Percentiles rank a stretch among this genome's conserved stretches.
Conservation (phyloP, 129 eudicot species). For the Flaveria linearis region DNA sequence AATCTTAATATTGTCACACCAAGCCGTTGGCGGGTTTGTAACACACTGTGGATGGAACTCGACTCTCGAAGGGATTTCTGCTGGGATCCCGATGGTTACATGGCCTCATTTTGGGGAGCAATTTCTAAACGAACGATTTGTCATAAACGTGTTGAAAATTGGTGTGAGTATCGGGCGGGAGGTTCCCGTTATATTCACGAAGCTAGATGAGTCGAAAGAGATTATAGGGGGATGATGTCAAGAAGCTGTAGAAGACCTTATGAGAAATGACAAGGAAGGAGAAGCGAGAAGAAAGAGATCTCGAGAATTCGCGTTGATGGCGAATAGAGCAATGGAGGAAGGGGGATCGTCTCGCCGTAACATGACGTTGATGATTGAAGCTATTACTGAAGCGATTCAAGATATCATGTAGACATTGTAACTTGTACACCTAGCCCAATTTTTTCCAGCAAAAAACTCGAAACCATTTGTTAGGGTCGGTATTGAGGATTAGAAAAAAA, state of each 20-base stretch:
- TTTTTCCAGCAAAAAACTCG: too few species aligned
- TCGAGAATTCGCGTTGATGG: constrained; percentile 38
- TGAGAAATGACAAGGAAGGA: constrained; percentile 46
- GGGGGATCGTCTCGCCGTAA: constrained; percentile 49
- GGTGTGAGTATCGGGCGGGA: constrained; percentile 51
- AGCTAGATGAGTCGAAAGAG: constrained; percentile 26
- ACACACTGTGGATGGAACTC: constrained; percentile 87
- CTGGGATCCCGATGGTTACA: constrained; percentile 59
- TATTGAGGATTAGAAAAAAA: too few species aligned
- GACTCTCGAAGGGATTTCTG: constrained; percentile 51
- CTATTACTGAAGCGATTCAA: not conserved
- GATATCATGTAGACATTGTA: not conserved
- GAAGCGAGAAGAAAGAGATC: constrained; percentile 45
- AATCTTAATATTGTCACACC: constrained; percentile 49
- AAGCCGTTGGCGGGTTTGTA: constrained; percentile 53
- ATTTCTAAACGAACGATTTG: constrained; percentile 49
- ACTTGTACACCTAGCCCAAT: too few species aligned
- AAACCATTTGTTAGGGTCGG: too few species aligned
- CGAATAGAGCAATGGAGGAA: constrained; percentile 46
- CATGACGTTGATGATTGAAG: constrained; percentile 33
- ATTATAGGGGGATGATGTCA: constrained; percentile 40
- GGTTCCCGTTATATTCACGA: constrained; percentile 27
- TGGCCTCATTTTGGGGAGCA: constrained; percentile 65
- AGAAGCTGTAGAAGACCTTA: constrained; percentile 35
- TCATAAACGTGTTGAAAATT: constrained; percentile 38